These are phyloP conservation scores for Fusarium pilosicola DNA, from an alignment of 2,329 filamentous ascomycete genomes.

Conservation along the genomic window DNA sequence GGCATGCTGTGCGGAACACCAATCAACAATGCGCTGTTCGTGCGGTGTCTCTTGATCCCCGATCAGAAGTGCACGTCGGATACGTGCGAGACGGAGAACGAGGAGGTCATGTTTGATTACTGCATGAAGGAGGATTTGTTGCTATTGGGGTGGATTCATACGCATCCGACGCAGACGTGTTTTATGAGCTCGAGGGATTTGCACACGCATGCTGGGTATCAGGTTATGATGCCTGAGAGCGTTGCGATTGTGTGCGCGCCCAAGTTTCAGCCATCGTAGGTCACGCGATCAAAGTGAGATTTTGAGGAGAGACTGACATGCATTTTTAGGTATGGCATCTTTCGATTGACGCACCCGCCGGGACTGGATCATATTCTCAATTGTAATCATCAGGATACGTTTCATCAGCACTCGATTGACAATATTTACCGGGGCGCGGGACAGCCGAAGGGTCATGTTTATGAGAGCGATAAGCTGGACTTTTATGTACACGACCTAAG, in stretches of 20 bases:
- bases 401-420: conserved; percentile 76
- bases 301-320: neutral
- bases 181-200: conserved; percentile 96
- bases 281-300: neutral
- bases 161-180: conserved; percentile 94
- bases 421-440: conserved; percentile 83
- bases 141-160: conserved; percentile 97
- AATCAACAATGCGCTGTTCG: conserved; percentile 92
- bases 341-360: conserved; percentile 91
- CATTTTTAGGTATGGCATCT: conserved; percentile 81
- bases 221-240: conserved; percentile 95
- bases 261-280: conserved; percentile 78
- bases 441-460: conserved; percentile 74
- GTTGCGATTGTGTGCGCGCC: conserved; percentile 98
- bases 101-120: conserved; percentile 86
- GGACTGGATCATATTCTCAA: conserved; percentile 85
- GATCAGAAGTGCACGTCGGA: conserved; percentile 91
- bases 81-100: conserved; percentile 94
- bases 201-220: conserved; percentile 93
- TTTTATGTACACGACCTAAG: conserved; percentile 67
- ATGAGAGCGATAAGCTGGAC: conserved; percentile 73
- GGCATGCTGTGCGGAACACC: conserved; percentile 92
- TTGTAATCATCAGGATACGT: conserved; percentile 81
- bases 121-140: conserved; percentile 86
- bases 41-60: conserved; percentile 87